Evolutionary conservation across 345 rosid genomes (phyloP).

Genomic region (Reutealis trisperma): DNA sequence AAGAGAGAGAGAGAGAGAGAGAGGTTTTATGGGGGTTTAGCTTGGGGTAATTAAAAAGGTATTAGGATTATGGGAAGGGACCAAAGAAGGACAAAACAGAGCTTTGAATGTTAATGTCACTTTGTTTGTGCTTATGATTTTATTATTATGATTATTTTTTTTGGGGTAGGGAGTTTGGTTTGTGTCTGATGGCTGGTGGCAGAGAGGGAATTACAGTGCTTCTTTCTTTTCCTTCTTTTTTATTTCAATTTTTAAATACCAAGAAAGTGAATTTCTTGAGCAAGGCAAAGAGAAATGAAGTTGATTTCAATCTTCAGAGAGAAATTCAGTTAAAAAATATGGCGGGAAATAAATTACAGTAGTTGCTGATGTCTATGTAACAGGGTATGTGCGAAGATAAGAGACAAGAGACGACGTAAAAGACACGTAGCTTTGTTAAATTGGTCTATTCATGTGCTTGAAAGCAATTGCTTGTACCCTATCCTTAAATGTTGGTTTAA

Average conservation of each 20-base stretch:
- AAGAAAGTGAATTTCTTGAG: constrained; percentile 18
- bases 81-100: constrained; percentile 23
- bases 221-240: not conserved
- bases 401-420: constrained; percentile 30
- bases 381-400: constrained; percentile 21
- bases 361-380: not conserved
- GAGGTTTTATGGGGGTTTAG: not conserved
- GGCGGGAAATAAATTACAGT: constrained; percentile 18
- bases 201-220: constrained; percentile 12
- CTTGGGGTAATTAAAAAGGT: not conserved
- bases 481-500: not conserved
- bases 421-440: constrained; percentile 43
- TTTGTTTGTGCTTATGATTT: constrained; percentile 15
- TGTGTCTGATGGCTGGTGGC: constrained; percentile 22
- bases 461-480: constrained; percentile 2
- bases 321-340: not conserved
- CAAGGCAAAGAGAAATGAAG: constrained; percentile 3
- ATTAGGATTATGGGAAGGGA: not conserved
- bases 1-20: no score
- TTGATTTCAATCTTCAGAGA: not conserved
- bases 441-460: constrained; percentile 21
- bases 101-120: constrained; percentile 14
- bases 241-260: not conserved
- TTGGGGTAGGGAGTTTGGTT: not conserved
- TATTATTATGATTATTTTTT: no score